Percentiles rank a stretch among this genome's conserved stretches.
These are phyloP conservation scores for Diaporthe caulivora DNA, from an alignment of 2,329 filamentous ascomycete genomes.

Conservation along the genomic window DNA sequence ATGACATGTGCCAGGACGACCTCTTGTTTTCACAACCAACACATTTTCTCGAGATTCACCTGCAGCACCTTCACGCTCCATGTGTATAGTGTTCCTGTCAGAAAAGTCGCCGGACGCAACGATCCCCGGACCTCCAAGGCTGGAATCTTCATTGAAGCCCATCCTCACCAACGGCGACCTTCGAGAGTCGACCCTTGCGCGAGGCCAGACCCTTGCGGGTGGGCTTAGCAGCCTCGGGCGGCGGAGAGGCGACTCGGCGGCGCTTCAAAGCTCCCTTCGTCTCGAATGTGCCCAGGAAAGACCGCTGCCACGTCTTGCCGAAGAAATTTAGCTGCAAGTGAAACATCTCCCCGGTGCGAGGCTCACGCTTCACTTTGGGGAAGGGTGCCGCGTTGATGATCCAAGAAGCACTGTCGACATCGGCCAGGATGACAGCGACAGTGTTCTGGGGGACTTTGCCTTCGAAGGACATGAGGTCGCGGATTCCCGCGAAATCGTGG, in stretches of 20 bases:
- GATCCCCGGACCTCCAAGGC: not conserved
- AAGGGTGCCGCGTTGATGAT: slow-evolving; percentile 27
- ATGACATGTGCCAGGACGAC: not conserved
- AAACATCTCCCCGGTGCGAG: slow-evolving; percentile 31
- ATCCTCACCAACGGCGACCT: not conserved
- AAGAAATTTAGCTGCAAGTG: not conserved
- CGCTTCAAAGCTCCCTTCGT: slow-evolving; percentile 18
- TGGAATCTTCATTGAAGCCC: not conserved
- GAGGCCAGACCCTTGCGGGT: not conserved
- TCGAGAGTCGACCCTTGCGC: not conserved
- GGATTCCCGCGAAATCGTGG: slow-evolving; percentile 1
- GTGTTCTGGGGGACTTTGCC: not conserved
- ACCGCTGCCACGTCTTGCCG: not conserved
- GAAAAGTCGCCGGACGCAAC: not conserved
- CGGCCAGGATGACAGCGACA: slow-evolving; percentile 31
- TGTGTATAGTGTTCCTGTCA: not conserved
- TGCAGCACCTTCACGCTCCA: not conserved
- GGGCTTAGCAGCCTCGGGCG: not conserved
- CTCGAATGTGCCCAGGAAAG: slow-evolving; percentile 24
- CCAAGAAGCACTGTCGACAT: slow-evolving; percentile 21
- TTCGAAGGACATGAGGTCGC: not conserved
- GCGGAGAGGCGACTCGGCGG: slow-evolving; percentile 17
- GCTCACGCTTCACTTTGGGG: not conserved
- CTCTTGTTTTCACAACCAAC: not conserved
- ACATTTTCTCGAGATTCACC: not conserved